phyloP scores from a whole-genome alignment of 2,329 filamentous ascomycete species.

The Trichophyton mentagrophytes region DNA sequence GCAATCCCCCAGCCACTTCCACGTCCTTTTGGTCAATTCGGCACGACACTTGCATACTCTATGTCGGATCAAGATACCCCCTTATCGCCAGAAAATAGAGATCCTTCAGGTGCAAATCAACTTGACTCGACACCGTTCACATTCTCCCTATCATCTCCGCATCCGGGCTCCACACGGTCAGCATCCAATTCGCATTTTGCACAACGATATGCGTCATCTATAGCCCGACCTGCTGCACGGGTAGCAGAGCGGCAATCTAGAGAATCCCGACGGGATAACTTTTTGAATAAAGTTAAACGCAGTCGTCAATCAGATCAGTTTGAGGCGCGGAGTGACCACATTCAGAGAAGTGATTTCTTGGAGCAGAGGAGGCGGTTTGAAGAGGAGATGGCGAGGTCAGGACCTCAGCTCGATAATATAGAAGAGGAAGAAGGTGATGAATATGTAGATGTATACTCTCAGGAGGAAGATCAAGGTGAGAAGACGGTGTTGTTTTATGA shows the following conservation, averaged over 20 bases:
- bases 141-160: not conserved
- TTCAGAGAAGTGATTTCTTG: conserved; percentile 31
- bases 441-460: not conserved
- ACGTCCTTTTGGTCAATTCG: not conserved
- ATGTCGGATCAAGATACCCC: not conserved
- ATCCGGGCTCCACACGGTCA: not conserved
- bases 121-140: not conserved
- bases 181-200: conserved; percentile 19
- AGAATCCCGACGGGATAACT: conserved; percentile 26
- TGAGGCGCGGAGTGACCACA: conserved; percentile 31
- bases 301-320: conserved; percentile 29
- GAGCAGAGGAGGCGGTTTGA: conserved; percentile 29
- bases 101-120: not conserved
- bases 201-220: conserved; percentile 24
- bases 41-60: not conserved
- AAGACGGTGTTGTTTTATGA: too few species aligned
- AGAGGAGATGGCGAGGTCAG: conserved; percentile 25
- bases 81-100: not conserved
- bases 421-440: conserved; percentile 16
- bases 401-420: conserved; percentile 17
- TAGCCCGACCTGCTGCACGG: conserved; percentile 23
- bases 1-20: not conserved
- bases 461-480: conserved; percentile 2
- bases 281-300: conserved; percentile 31
- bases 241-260: conserved; percentile 18